Evolutionary conservation across 495 filamentous ascomycete species (phyloP).

Genomic region (Neurospora cerealis): DNA sequence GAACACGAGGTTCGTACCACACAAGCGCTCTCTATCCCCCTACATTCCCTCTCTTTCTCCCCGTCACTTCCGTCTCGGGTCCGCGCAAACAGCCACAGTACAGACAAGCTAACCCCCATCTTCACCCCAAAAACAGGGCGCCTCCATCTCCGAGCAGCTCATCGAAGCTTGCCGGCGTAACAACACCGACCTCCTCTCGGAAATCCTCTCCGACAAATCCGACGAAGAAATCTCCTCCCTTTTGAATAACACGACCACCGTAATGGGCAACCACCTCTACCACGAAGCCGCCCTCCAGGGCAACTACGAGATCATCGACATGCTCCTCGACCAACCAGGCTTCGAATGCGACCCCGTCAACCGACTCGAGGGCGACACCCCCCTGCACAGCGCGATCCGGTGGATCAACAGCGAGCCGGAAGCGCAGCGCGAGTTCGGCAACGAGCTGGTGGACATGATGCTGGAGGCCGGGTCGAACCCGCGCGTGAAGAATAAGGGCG

Average conservation of each 20-base stretch:
- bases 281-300: conserved; percentile 82
- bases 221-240: conserved; percentile 51
- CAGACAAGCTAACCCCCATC: not conserved
- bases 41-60: not conserved
- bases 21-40: not conserved
- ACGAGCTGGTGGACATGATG: conserved; percentile 74
- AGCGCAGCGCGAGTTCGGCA: conserved; percentile 52
- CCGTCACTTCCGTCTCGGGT: not conserved
- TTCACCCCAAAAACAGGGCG: conserved; percentile 49
- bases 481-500: conserved; percentile 53
- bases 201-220: conserved; percentile 34
- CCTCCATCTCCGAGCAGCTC: conserved; percentile 71
- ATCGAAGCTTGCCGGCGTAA: conserved; percentile 91
- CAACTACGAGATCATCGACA: conserved; percentile 86
- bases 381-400: conserved; percentile 78
- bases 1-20: conserved; percentile 29
- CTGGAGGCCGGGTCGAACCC: conserved; percentile 66
- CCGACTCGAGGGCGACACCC: conserved; percentile 75
- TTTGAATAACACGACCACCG: conserved; percentile 74
- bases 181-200: conserved; percentile 70
- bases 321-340: conserved; percentile 84
- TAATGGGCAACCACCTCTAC: conserved; percentile 76
- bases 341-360: conserved; percentile 90
- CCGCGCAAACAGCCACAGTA: not conserved
- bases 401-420: conserved; percentile 59